A percentile compares a stretch with the other conserved stretches of the same genome.
Evolutionary conservation across 2,329 filamentous ascomycete genomes (phyloP).

Genomic region (Mycogone perniciosa): DNA sequence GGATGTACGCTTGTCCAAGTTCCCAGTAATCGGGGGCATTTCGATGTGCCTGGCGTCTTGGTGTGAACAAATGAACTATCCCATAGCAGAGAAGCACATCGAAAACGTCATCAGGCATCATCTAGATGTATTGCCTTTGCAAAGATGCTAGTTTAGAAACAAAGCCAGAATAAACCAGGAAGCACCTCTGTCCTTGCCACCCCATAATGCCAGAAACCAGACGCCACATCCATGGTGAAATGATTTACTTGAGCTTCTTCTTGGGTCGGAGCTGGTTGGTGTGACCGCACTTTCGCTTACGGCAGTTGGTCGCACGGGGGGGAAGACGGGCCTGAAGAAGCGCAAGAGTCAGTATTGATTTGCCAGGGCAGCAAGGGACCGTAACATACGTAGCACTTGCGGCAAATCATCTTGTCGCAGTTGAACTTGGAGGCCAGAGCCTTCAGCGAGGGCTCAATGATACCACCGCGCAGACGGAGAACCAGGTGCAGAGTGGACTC

Average conservation of each 20-base stretch:
- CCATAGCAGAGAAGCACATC: not conserved
- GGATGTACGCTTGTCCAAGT: too few relatives aligned
- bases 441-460: conserved; percentile 99
- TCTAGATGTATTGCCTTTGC: conserved; percentile 33
- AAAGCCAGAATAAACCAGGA: conserved; percentile 32
- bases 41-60: not conserved
- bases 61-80: not conserved
- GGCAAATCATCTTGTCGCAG: conserved; percentile 99
- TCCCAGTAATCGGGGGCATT: too few relatives aligned
- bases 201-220: conserved; percentile 37
- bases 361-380: not conserved
- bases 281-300: conserved; percentile 99
- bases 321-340: conserved; percentile 66
- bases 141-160: conserved; percentile 37
- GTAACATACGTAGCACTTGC: conserved; percentile 97
- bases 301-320: conserved; percentile 99
- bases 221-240: conserved; percentile 38
- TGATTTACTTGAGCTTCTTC: conserved; percentile 92
- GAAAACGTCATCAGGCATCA: conserved; percentile 26
- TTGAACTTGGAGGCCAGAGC: conserved; percentile 98
- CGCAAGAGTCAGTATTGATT: conserved; percentile 13
- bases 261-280: conserved; percentile 99
- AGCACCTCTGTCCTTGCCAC: conserved; percentile 31
- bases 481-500: conserved; percentile 98
- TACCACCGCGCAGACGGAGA: conserved; percentile 97